Conservation (phyloP, 306 rosid genomes). For the Pyrus betulifolia region DNA sequence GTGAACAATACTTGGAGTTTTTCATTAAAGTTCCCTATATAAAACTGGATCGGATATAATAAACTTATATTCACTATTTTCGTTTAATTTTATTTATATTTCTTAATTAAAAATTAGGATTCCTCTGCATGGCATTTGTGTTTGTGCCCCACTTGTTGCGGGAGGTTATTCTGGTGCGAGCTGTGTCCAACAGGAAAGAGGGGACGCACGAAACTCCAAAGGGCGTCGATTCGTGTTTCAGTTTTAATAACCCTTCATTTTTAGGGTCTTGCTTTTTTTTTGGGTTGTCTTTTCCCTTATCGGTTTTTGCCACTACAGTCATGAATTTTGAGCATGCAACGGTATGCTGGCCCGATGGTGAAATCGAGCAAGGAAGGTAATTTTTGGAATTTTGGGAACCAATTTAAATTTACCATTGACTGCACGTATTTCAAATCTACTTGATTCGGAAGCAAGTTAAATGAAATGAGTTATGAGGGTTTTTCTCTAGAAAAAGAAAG, state of each 20-base stretch:
- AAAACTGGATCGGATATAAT: no score
- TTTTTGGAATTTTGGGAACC: neutral
- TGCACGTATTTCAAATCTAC: neutral
- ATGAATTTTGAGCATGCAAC: neutral
- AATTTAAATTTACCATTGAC: neutral
- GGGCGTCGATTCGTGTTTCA: neutral
- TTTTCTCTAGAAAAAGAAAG: no score
- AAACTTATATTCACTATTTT: no score
- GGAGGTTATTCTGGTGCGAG: neutral
- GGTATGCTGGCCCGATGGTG: neutral
- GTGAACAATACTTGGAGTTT: rapidly evolving
- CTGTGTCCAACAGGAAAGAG: neutral
- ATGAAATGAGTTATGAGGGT: neutral
- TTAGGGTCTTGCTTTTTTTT: neutral
- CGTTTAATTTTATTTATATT: neutral
- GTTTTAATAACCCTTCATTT: neutral
- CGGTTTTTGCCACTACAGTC: neutral
- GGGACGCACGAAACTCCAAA: neutral
- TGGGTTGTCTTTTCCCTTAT: neutral
- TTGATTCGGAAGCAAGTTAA: neutral
- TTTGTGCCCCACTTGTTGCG: constrained; percentile 7
- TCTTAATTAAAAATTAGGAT: neutral
- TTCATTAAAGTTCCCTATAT: no score
- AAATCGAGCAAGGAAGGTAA: neutral
- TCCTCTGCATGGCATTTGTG: neutral